phyloP scores from a whole-genome alignment of 2,329 filamentous ascomycete genomes.

The Hypoxylon sp. region DNA sequence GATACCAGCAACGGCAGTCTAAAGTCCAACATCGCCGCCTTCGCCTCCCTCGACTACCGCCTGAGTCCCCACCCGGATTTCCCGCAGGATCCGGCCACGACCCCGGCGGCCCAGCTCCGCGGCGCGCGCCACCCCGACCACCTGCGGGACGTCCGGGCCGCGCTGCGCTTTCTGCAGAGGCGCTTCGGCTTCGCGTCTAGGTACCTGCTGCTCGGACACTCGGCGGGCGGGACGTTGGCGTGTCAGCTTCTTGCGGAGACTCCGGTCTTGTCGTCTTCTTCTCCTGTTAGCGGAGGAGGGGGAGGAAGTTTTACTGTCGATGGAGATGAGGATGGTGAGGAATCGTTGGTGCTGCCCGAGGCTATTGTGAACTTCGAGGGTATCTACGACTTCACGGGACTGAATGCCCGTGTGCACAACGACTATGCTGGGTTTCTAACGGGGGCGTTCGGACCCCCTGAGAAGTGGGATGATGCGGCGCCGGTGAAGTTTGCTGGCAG shows the following conservation, averaged over 20 bases:
- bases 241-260: slow-evolving; percentile 67
- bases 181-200: slow-evolving; percentile 52
- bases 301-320: too few species aligned
- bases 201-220: slow-evolving; percentile 69
- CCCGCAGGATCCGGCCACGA: slow-evolving; percentile 54
- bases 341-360: slow-evolving; percentile 51
- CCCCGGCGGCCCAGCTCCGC: slow-evolving; percentile 47
- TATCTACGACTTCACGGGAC: slow-evolving; percentile 69
- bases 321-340: slow-evolving; percentile 16
- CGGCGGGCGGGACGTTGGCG: slow-evolving; percentile 69
- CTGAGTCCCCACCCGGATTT: slow-evolving; percentile 63
- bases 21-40: slow-evolving; percentile 58
- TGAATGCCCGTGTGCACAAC: slow-evolving; percentile 57
- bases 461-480: slow-evolving; percentile 63
- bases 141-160: slow-evolving; percentile 63
- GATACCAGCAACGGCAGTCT: neutral
- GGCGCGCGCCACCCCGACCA: slow-evolving; percentile 68
- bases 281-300: slow-evolving; percentile 40
- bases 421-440: slow-evolving; percentile 66
- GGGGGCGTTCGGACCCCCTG: slow-evolving; percentile 65
- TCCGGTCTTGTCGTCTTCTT: slow-evolving; percentile 37
- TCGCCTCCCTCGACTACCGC: slow-evolving; percentile 72
- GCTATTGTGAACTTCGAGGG: slow-evolving; percentile 70
- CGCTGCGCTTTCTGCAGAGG: slow-evolving; percentile 58
- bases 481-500: slow-evolving; percentile 57